phyloP scores from a whole-genome alignment of 805 yeast species.

The Tetrapisispora arboricola region DNA sequence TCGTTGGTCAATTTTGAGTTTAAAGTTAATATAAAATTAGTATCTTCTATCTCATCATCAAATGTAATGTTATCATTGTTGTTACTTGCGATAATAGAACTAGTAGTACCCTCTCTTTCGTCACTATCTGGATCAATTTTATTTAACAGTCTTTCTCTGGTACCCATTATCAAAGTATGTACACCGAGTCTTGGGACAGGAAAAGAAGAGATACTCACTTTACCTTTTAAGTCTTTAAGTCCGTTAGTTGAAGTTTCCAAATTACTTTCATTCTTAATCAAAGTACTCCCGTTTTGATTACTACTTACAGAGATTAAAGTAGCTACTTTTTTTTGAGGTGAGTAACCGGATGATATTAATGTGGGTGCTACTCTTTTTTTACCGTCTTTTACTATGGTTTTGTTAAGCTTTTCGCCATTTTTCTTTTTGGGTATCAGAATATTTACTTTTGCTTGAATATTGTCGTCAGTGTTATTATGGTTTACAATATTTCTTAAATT shows the following conservation, averaged over 20 bases:
- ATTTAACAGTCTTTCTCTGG: conserved; percentile 31
- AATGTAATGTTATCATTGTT: conserved; percentile 35
- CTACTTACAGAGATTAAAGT: background rate
- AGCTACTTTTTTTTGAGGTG: conserved; percentile 9
- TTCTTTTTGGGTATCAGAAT: conserved; percentile 24
- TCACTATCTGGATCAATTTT: conserved; percentile 12
- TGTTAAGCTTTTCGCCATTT: conserved; percentile 25
- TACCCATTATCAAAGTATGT: conserved; percentile 53
- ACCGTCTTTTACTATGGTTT: conserved; percentile 64
- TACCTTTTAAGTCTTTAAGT: conserved; percentile 7
- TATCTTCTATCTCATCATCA: conserved; percentile 31
- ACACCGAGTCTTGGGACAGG: conserved; percentile 54
- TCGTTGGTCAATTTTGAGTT: conserved; percentile 21
- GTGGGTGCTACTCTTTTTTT: conserved; percentile 68
- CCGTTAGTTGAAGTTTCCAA: background rate
- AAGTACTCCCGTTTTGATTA: background rate
- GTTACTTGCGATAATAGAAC: conserved; percentile 12
- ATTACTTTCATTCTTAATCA: background rate
- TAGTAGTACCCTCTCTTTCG: conserved; percentile 4
- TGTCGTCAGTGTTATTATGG: background rate
- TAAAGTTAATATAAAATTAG: conserved; percentile 24
- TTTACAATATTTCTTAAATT: background rate
- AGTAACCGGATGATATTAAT: conserved; percentile 39
- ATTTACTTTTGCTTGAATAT: conserved; percentile 8
- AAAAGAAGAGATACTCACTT: conserved; percentile 38